Conservation (phyloP, 176 grass and related monocot species). For the Puccinellia tenuiflora region DNA sequence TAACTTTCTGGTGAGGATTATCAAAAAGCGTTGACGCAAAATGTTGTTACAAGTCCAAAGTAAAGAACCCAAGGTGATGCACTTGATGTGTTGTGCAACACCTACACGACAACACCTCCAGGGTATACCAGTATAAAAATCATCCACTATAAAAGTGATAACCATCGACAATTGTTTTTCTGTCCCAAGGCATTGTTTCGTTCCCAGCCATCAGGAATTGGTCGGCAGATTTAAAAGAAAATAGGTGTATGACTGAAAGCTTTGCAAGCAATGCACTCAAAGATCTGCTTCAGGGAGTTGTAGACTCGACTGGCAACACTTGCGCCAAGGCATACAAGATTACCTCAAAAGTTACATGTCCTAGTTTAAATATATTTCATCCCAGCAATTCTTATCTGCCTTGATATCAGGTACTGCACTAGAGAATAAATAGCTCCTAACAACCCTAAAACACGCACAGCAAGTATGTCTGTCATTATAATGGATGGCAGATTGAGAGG, state of each 20-base stretch:
- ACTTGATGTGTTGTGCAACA: not conserved
- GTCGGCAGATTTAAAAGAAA: not conserved
- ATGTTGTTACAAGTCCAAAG: conserved; percentile 4
- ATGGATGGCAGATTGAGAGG: conserved; percentile 89
- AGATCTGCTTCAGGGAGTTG: conserved; percentile 10
- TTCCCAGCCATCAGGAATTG: not conserved
- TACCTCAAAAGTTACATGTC: conserved; percentile 44
- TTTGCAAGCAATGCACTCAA: conserved; percentile 30
- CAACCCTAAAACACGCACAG: conserved; percentile 84
- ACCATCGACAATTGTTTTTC: not conserved
- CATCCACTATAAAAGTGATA: conserved; percentile 15
- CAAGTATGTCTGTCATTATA: conserved; percentile 82
- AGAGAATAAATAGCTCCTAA: conserved; percentile 92
- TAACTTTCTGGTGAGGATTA: conserved; percentile 6
- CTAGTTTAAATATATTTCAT: conserved; percentile 91
- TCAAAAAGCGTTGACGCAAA: not conserved
- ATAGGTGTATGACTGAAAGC: not conserved
- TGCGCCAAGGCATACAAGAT: conserved; percentile 26
- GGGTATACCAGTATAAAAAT: conserved; percentile 19
- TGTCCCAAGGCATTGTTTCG: not conserved
- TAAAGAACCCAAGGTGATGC: conserved; percentile 22
- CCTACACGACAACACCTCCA: conserved; percentile 28
- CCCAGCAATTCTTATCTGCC: conserved; percentile 86
- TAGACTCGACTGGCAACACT: not conserved
- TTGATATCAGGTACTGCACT: conserved; percentile 80